A percentile compares a stretch with the other conserved stretches of the same genome.
Conservation (phyloP, 208 protist genomes). For the Wallacemonas sp. region DNA sequence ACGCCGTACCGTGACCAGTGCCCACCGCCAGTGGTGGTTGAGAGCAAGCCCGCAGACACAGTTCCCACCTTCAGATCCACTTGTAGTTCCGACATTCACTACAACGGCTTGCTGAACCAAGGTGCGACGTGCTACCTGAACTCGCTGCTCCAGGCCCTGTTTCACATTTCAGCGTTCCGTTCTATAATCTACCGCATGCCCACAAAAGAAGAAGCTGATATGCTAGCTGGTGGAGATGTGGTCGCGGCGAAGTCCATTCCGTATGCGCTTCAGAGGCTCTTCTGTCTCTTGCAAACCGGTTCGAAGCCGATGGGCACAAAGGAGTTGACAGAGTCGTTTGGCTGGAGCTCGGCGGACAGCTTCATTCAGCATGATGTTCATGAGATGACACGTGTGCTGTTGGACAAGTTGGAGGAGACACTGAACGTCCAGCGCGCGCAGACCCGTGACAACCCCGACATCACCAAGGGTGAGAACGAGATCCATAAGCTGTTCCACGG, state of each 20-base stretch:
- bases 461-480: constrained; percentile 47
- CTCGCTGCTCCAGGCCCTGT: constrained; percentile 89
- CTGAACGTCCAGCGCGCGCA: constrained; percentile 31
- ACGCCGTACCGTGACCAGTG: constrained; percentile 35
- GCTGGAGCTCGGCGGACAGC: constrained; percentile 85
- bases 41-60: neutral
- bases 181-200: constrained; percentile 89
- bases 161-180: constrained; percentile 87
- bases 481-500: constrained; percentile 80
- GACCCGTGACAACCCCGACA: constrained; percentile 6
- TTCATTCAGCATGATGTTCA: constrained; percentile 94
- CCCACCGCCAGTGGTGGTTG: neutral
- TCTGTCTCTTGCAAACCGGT: constrained; percentile 81
- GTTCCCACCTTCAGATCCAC: neutral
- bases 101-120: constrained; percentile 90
- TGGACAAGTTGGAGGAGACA: constrained; percentile 86
- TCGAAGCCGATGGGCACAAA: constrained; percentile 69
- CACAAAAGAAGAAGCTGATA: constrained; percentile 73
- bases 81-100: constrained; percentile 16
- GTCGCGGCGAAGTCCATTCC: constrained; percentile 73
- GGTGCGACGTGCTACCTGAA: constrained; percentile 93
- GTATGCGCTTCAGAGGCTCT: constrained; percentile 87
- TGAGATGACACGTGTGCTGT: constrained; percentile 82
- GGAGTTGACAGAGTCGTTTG: constrained; percentile 92
- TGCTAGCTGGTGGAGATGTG: constrained; percentile 28